phyloP scores from a whole-genome alignment of 768 basidiomycete species.

The Amanita phalloides region DNA sequence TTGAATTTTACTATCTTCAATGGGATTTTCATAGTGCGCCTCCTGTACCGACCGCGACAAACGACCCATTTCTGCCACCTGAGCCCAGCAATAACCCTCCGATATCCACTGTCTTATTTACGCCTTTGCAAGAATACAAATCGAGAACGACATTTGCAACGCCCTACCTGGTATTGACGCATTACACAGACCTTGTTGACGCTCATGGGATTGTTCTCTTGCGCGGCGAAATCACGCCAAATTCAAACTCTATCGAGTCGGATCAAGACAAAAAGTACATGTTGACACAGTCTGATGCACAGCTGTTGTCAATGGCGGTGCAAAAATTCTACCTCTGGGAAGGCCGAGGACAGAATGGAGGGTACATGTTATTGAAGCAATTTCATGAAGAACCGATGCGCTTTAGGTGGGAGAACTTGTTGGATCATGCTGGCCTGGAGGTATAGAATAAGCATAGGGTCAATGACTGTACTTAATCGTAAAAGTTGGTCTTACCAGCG shows the following conservation, averaged over 20 bases:
- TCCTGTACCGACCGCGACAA: conserved; percentile 36
- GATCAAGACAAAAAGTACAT: conserved; percentile 37
- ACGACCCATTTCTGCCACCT: conserved; percentile 35
- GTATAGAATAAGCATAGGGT: not conserved
- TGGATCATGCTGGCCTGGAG: conserved; percentile 36
- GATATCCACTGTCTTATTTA: conserved; percentile 77
- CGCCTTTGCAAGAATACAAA: conserved; percentile 92
- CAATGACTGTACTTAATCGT: not conserved
- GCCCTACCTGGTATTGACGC: conserved; percentile 82
- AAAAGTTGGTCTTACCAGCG: not conserved
- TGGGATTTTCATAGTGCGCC: conserved; percentile 82
- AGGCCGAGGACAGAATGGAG: conserved; percentile 22
- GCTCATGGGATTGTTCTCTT: conserved; percentile 80
- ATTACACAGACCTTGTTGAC: conserved; percentile 80
- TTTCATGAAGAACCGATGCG: conserved; percentile 74
- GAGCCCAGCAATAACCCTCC: conserved; percentile 30
- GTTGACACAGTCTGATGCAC: conserved; percentile 74
- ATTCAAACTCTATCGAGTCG: conserved; percentile 26
- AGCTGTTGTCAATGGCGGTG: conserved; percentile 65
- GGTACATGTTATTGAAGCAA: conserved; percentile 41
- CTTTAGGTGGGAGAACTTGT: conserved; percentile 76
- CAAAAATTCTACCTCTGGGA: conserved; percentile 83
- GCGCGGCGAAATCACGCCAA: conserved; percentile 84
- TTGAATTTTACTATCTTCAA: conserved; percentile 81
- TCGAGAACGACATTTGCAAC: conserved; percentile 74